Conservation (phyloP, 768 basidiomycete genomes). For the Auricularia sp. region DNA sequence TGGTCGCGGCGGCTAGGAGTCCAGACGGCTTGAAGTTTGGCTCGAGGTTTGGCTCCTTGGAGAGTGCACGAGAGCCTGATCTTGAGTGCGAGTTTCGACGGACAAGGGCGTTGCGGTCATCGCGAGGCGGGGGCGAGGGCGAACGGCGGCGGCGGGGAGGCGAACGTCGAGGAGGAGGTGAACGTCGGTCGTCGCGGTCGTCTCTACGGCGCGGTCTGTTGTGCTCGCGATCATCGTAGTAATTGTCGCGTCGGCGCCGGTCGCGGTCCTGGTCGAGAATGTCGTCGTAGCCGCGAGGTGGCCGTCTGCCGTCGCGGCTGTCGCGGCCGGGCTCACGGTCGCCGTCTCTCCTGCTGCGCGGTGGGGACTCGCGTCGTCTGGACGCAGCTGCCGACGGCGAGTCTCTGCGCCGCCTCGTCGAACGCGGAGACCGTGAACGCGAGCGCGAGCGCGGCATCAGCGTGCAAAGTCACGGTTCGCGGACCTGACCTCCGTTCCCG, state of each 20-base stretch:
- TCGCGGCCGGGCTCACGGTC: constrained; percentile 6
- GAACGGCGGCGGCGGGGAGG: background rate
- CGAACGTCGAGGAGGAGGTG: constrained; percentile 1
- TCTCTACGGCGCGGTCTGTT: constrained; percentile 6
- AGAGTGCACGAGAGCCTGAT: constrained; percentile 30
- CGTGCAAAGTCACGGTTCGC: background rate
- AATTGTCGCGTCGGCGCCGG: background rate
- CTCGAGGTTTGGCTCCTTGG: constrained; percentile 50
- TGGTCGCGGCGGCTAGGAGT: constrained; percentile 90
- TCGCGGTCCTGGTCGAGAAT: background rate
- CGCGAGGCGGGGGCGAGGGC: background rate
- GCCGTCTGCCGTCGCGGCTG: background rate
- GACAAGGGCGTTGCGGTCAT: constrained; percentile 11
- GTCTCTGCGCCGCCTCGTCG: background rate
- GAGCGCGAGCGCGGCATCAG: constrained; percentile 9
- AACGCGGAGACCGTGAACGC: constrained; percentile 11
- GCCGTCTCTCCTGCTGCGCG: constrained; percentile 7
- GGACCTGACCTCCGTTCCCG: too few relatives aligned
- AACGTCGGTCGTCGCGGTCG: background rate
- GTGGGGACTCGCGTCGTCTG: constrained; percentile 6
- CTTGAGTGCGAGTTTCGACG: constrained; percentile 27
- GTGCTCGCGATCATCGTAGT: constrained; percentile 2
- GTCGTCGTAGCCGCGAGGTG: too few relatives aligned
- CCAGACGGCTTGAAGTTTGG: constrained; percentile 88
- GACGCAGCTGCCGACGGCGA: background rate